Conservation (phyloP, 352 stramenopile genomes). For the Peronospora tabacina region DNA sequence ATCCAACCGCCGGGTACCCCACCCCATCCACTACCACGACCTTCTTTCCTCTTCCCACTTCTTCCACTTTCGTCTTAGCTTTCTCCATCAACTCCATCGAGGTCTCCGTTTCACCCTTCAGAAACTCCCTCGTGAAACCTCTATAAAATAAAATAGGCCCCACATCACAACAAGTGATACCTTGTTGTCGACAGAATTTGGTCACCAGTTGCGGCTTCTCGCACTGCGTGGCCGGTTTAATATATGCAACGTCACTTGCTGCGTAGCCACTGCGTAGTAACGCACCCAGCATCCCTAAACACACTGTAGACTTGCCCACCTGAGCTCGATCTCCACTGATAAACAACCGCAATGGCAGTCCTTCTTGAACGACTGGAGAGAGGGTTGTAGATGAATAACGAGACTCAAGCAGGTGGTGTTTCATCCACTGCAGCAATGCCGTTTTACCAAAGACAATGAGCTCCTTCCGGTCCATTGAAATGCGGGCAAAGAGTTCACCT, state of each 20-base stretch:
- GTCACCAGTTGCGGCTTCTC: conserved; percentile 92
- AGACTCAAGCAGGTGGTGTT: conserved; percentile 28
- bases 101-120: conserved; percentile 87
- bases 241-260: conserved; percentile 90
- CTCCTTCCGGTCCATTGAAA: conserved; percentile 23
- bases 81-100: conserved; percentile 79
- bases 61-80: conserved; percentile 79
- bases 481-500: conserved; percentile 20
- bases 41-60: conserved; percentile 79
- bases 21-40: conserved; percentile 95
- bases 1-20: conserved; percentile 90
- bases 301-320: conserved; percentile 95
- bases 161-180: conserved; percentile 85
- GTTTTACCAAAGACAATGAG: conserved; percentile 24
- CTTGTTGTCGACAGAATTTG: conserved; percentile 87
- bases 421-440: conserved; percentile 33
- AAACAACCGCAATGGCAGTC: conserved; percentile 47
- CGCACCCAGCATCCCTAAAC: conserved; percentile 88
- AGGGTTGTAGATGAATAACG: conserved; percentile 8
- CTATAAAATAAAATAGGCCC: conserved; percentile 95
- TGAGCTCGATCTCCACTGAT: conserved; percentile 78
- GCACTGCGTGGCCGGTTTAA: conserved; percentile 97
- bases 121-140: conserved; percentile 94
- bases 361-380: background rate
- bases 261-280: conserved; percentile 69